Evolutionary conservation across 1,284 basidiomycete genomes (phyloP).

Genomic region (Ustilago nuda): DNA sequence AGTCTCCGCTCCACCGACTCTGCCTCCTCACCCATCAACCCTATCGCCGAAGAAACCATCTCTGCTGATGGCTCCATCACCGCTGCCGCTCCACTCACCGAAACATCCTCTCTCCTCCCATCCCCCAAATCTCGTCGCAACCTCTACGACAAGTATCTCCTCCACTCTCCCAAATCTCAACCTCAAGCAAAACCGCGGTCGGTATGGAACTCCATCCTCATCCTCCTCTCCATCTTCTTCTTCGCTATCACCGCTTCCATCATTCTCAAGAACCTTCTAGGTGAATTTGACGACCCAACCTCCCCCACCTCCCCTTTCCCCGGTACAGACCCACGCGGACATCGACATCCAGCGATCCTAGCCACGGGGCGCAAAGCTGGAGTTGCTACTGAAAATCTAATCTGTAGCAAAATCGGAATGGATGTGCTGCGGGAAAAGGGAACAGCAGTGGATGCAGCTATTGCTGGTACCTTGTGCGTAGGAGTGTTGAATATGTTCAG

Average conservation of each 20-base stretch:
- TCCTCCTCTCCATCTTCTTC: slow-evolving; percentile 43
- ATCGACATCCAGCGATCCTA: slow-evolving; percentile 47
- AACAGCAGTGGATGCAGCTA: slow-evolving; percentile 88
- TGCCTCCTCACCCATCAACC: slow-evolving; percentile 19
- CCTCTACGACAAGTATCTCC: background rate
- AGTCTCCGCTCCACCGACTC: slow-evolving; percentile 31
- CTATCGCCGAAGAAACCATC: slow-evolving; percentile 42
- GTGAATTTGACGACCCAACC: slow-evolving; percentile 29
- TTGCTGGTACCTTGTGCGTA: slow-evolving; percentile 73
- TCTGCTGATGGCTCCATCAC: slow-evolving; percentile 28
- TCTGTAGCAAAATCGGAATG: slow-evolving; percentile 52
- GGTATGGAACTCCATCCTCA: slow-evolving; percentile 35
- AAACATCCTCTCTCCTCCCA: slow-evolving; percentile 25
- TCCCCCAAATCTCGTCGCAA: slow-evolving; percentile 3
- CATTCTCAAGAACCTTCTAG: slow-evolving; percentile 42
- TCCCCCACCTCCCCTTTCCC: background rate
- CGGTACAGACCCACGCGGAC: slow-evolving; percentile 30
- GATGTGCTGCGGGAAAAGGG: slow-evolving; percentile 76
- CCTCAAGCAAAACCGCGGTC: slow-evolving; percentile 11
- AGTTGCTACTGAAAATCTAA: slow-evolving; percentile 55
- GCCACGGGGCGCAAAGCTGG: slow-evolving; percentile 47
- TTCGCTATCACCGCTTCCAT: slow-evolving; percentile 40
- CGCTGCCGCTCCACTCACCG: slow-evolving; percentile 10
- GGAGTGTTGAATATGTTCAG: slow-evolving; percentile 70
- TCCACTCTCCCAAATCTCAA: background rate